A percentile compares a stretch with the other conserved stretches of the same genome.
These are phyloP conservation scores for Ophiocordyceps camponoti-floridani DNA, from an alignment of 2,329 filamentous ascomycete genomes.

Conservation along the genomic window DNA sequence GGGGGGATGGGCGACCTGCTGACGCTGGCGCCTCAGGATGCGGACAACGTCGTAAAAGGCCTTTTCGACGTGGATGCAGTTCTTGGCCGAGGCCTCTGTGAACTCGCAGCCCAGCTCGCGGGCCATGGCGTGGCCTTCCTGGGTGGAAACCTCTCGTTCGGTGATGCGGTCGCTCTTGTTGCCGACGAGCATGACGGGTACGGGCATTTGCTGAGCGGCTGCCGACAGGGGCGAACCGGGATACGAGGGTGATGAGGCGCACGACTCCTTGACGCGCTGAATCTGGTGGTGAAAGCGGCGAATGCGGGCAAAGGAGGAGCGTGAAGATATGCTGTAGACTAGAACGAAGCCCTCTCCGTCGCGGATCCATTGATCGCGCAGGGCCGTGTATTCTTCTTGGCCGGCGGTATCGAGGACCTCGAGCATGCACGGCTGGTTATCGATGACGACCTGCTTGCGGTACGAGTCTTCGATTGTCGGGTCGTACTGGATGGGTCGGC, in stretches of 20 bases:
- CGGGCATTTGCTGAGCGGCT: slow-evolving; percentile 42
- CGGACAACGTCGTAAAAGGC: slow-evolving; percentile 96
- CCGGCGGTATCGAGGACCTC: slow-evolving; percentile 95
- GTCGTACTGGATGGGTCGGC: slow-evolving; percentile 42
- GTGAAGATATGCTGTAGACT: slow-evolving; percentile 94
- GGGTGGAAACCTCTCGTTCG: slow-evolving; percentile 88
- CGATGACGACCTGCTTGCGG: slow-evolving; percentile 81
- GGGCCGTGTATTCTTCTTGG: slow-evolving; percentile 97
- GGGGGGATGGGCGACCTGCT: slow-evolving; percentile 27
- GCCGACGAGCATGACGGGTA: slow-evolving; percentile 94
- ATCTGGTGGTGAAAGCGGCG: slow-evolving; percentile 94
- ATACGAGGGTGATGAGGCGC: slow-evolving; percentile 57
- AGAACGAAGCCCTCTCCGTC: slow-evolving; percentile 95
- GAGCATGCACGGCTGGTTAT: slow-evolving; percentile 89
- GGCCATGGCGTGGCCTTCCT: slow-evolving; percentile 83
- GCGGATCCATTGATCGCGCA: slow-evolving; percentile 99
- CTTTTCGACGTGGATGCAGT: slow-evolving; percentile 96
- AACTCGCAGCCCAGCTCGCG: slow-evolving; percentile 91
- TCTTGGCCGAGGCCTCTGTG: slow-evolving; percentile 91
- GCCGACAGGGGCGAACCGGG: slow-evolving; percentile 54
- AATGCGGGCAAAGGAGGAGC: slow-evolving; percentile 87
- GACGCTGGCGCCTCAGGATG: slow-evolving; percentile 69
- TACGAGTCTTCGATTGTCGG: slow-evolving; percentile 81
- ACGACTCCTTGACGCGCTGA: slow-evolving; percentile 88
- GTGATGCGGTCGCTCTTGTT: slow-evolving; percentile 97